Percentiles rank a stretch among this genome's conserved stretches.
These are phyloP conservation scores for Sonneratia caseolaris DNA, from an alignment of 345 rosid species.

Conservation along the genomic window DNA sequence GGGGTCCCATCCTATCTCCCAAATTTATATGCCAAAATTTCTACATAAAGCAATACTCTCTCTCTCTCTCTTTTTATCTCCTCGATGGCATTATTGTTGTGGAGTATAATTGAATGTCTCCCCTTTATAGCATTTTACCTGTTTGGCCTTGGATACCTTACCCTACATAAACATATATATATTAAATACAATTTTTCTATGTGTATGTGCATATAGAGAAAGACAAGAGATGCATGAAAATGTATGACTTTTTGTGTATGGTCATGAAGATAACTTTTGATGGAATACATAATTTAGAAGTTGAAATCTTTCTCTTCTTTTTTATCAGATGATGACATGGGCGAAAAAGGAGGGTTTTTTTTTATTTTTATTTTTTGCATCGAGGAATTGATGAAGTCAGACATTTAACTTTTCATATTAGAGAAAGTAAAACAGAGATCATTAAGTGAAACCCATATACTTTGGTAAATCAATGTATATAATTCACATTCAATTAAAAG, in stretches of 20 bases:
- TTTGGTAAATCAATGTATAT: no score
- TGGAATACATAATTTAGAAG: background rate
- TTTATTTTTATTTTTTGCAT: no score
- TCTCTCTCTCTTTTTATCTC: background rate
- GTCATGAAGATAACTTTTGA: background rate
- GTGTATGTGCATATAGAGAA: background rate
- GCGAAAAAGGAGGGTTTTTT: background rate
- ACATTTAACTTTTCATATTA: background rate
- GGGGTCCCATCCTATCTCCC: conserved; percentile 19
- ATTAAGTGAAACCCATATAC: no score
- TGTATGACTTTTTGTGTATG: background rate
- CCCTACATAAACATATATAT: conserved; percentile 1
- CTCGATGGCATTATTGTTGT: conserved; percentile 14
- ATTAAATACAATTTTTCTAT: no score
- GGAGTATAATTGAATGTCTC: conserved; percentile 18
- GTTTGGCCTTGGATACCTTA: conserved; percentile 38
- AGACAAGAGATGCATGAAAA: background rate
- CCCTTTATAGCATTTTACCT: conserved; percentile 2
- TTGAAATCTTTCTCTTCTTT: background rate
- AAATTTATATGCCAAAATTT: no score
- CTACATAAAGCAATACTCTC: no score
- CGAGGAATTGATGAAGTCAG: background rate
- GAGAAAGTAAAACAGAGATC: no score
- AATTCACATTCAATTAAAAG: no score
- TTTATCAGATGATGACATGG: background rate